phyloP scores from a whole-genome alignment of 257 asterid species.

The Fraxinus americana region DNA sequence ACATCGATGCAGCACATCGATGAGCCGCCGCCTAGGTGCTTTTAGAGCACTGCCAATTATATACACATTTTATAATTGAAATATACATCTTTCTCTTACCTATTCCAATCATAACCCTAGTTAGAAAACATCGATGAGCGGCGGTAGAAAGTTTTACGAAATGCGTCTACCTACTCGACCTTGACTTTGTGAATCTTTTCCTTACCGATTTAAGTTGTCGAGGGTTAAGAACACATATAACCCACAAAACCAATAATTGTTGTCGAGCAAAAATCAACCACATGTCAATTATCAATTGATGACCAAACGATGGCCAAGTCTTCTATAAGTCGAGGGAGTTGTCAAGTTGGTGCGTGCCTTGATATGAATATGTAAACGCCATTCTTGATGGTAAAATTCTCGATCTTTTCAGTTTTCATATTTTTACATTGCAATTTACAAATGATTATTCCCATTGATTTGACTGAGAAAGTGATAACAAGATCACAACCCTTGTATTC shows the following conservation, averaged over 20 bases:
- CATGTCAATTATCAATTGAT: too few relatives aligned
- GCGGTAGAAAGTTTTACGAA: too few relatives aligned
- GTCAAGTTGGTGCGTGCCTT: neutral
- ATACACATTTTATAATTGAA: too few relatives aligned
- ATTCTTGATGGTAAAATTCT: neutral
- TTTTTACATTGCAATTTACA: neutral
- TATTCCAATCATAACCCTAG: neutral
- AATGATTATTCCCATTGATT: neutral
- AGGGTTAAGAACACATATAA: neutral
- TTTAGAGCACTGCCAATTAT: too few relatives aligned
- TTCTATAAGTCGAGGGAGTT: neutral
- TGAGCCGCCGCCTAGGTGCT: too few relatives aligned
- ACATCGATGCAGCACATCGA: neutral
- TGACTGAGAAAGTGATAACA: neutral
- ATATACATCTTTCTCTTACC: neutral
- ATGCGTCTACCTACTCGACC: neutral
- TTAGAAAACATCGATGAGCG: neutral
- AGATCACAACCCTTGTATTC: neutral
- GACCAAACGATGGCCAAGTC: neutral
- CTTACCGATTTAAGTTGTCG: neutral
- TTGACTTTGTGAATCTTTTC: neutral
- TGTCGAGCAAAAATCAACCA: too few relatives aligned
- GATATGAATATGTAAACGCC: neutral
- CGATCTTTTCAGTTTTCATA: too few relatives aligned
- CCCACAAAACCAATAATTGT: too few relatives aligned